Base-by-base conservation (phyloP, 163 green algal genomes). In the Scenedesmus sp. region DNA sequence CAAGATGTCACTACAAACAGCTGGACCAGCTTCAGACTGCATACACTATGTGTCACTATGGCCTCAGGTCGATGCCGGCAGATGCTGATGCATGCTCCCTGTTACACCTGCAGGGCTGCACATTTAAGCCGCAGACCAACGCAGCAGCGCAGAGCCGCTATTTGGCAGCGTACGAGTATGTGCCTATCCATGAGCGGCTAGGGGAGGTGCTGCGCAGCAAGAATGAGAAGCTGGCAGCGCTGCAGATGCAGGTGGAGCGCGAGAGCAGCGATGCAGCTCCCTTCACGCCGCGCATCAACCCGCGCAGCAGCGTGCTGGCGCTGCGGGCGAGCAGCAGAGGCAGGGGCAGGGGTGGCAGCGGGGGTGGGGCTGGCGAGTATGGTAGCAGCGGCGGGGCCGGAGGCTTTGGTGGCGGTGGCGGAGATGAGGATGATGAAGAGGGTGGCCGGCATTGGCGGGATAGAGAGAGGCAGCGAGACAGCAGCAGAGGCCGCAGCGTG, bases 161-260 rank as follows among this genome's bases (percentile, higher is more conserved):
- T 23, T 34, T 93, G n/a, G 90, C 18, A 26, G 55, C n/a, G 0
- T 95, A 91, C 88, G 89, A 88, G 16, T 94, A 91, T 62, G 85
- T 94, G 66, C 94, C 94, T 7, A 92, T 96, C 57, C 93, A 96
- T 54, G 77, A 94, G 82, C 91, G 94, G 1, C 89, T 95, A 60
- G 92, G 88, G 1, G 92, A 96, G 52, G 90, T 96, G 66, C 87
- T 96, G 59, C 92, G 94, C 52, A 92, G 66, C 86, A 91, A 86
- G 6, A 95, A 94, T 20, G 93, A 96, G 88, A 94, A 90, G 70
- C 91, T 95, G 57, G 91, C 94, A 15, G 92, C 93, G 64, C 91
- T 94, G 13, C 92, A 93, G 67, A 55, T 79, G 52, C 18, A 60
- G 52, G 26, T 87, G 26, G 70, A 87, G 57, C 10, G 54, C 1